Base-by-base conservation (phyloP, 2,329 filamentous ascomycete genomes). In the Aspergillus pseudonomiae region DNA sequence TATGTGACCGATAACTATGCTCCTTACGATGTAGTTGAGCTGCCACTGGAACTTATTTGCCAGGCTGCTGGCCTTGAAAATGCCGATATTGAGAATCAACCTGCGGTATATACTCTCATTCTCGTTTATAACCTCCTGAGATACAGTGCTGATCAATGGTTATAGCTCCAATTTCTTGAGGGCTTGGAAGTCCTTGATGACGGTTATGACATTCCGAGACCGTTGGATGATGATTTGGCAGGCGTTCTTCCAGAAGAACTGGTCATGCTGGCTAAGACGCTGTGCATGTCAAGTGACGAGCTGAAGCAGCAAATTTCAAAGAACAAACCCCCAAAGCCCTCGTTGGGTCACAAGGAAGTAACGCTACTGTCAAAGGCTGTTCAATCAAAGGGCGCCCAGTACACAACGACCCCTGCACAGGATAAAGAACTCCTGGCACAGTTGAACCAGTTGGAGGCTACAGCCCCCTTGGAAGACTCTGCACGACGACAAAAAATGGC, bases 1-100 rank as follows among this genome's bases (percentile, higher is more conserved):
- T 97, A 96, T 71, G 88, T 93, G n/a, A 94, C 92, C 0, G 80
- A 86, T 32, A 89, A 89, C 67, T 94, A 97, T 70, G 81, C 88
- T 11, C 84, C 89, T 46, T 93, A 93, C 75, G 93, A 97, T 69
- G 92, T 96, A 1, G 90, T 92, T 1, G 94, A 97, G 74, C 78
- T 97, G 39, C 83, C 90, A 0, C 87, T 89, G 79, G 79, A 83
- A 0, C 71, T 87, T 10, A 82, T 94, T 26, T 84, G 78, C 67
- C 67, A 78, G 53, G 71, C 74, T 43, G 77, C 77, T 12, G 77
- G 74, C 50, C 74, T 79, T 60, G 58, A 60, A 14, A 71, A 65
- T 55, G 69, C 70, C 26, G 65, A 74, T 64, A 59, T 73, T 26
- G 70, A 75, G 54, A 67, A 70, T 45, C 71, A 77, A 67, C 75